Percentiles rank a stretch among this genome's conserved stretches.
phyloP scores from a whole-genome alignment of 495 filamentous ascomycete species.

The Aspergillus sparsus region DNA sequence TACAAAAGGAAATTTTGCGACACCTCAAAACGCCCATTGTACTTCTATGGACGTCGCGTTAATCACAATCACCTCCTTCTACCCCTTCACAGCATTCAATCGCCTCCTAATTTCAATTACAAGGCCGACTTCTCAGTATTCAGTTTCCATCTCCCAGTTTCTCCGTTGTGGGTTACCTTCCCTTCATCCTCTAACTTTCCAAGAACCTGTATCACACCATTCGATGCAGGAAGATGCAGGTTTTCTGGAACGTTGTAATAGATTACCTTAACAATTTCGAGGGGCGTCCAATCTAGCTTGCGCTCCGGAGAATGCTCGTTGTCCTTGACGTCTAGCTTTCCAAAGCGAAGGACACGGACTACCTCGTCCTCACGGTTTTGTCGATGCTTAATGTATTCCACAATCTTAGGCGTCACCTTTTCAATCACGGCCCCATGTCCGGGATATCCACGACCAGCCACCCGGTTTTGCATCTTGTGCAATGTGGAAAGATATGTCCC shows the following conservation, averaged over 20 bases:
- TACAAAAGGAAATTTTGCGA: too few species aligned
- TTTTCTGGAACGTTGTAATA: conserved; percentile 77
- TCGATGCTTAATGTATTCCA: conserved; percentile 82
- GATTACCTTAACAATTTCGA: conserved; percentile 83
- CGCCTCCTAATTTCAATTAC: conserved; percentile 11
- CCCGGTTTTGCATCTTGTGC: conserved; percentile 64
- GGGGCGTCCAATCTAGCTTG: conserved; percentile 57
- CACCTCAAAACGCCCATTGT: too few species aligned
- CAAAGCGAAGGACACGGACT: conserved; percentile 59
- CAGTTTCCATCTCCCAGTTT: conserved; percentile 56
- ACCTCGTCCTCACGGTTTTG: conserved; percentile 80
- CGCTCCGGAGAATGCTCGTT: conserved; percentile 39
- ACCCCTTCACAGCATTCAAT: neutral
- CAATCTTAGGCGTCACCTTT: conserved; percentile 62
- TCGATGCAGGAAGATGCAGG: conserved; percentile 70
- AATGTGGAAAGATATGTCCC: conserved; percentile 71
- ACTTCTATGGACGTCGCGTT: too few species aligned
- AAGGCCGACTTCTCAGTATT: conserved; percentile 36
- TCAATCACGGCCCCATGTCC: conserved; percentile 80
- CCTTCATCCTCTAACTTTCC: conserved; percentile 69
- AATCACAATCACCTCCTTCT: too few species aligned
- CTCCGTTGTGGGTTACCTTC: conserved; percentile 51
- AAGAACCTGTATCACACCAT: conserved; percentile 68
- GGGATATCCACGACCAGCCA: conserved; percentile 76
- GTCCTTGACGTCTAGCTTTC: conserved; percentile 34